Evolutionary conservation across 495 filamentous ascomycete genomes (phyloP), one percentile per base, ranked within the genome.

Genomic region (Penicillium maclennaniae): DNA sequence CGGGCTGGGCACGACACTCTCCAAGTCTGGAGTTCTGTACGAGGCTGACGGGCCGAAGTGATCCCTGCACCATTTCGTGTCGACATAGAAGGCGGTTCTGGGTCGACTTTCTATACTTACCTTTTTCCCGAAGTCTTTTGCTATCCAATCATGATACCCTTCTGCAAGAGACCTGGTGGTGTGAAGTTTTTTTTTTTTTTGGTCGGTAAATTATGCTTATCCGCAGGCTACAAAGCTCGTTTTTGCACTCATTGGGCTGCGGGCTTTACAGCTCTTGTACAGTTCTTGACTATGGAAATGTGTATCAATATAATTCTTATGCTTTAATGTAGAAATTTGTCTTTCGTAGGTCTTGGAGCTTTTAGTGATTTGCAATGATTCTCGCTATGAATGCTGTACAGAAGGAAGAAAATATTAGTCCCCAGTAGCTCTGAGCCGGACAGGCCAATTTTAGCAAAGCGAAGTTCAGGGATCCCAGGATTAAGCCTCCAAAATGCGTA

Each of bases 1-100:
- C 43, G 89, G 91, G 0, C 72, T 97, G 21, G 93, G 89, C n/a
- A 90, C 87, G 1, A 86, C 89, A 23, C 71, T 97, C 43, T 86
- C 87, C 21, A 89, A 87, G 62, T 81, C 75, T 10, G 81, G 79
- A 6, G 83, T 78, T 59, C 62, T 79, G 28, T 96, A 91, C 65
- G 89, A 96, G 68, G 85, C 87, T 1, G 75, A 81, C 4, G 89
- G 78, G 0, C 80, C 73, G 10, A 62, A 49, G 10, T 73, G 54
- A 59, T 45, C 20, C 19, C 17, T 44, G 16, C 10, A 0, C 26
- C 3, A 16, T 15, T 23, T 3, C 48, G 31, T 15, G 16, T 41
- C 43, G 47, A 20, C 37, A 20, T 34, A 31, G 9, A 12, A 12
- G 21, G 43, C 17, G 16, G n/a, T 41, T 31, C 43, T 40, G 16